A percentile compares a stretch with the other conserved stretches of the same genome.
phyloP scores from a whole-genome alignment of 1,139 yeast species.

The Yamadazyma dendronema region DNA sequence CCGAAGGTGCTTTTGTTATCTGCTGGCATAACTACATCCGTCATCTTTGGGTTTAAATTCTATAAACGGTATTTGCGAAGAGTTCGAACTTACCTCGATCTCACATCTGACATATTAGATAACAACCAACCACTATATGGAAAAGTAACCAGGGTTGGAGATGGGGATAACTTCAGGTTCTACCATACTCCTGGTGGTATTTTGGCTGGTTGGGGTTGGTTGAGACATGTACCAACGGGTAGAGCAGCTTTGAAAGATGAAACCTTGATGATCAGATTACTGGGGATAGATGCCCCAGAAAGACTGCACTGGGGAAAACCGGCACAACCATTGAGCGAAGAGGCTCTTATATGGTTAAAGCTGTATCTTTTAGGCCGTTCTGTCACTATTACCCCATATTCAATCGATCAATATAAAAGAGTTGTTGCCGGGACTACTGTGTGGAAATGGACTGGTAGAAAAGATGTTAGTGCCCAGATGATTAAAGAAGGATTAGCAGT shows the following conservation, averaged over 20 bases:
- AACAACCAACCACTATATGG: conserved; percentile 55
- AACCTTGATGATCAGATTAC: conserved; percentile 67
- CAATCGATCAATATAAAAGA: conserved; percentile 85
- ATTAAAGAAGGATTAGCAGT: conserved; percentile 77
- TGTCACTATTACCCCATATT: conserved; percentile 73
- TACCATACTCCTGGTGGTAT: conserved; percentile 94
- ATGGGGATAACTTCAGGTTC: conserved; percentile 92
- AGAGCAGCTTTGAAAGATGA: conserved; percentile 52
- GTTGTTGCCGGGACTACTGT: conserved; percentile 80
- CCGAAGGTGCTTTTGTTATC: conserved; percentile 43
- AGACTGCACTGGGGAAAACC: conserved; percentile 93
- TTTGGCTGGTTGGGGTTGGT: conserved; percentile 92
- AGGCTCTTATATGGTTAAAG: conserved; percentile 77
- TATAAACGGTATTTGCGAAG: conserved; percentile 37
- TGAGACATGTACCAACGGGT: conserved; percentile 49
- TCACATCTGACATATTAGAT: conserved; percentile 39
- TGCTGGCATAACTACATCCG: conserved; percentile 34
- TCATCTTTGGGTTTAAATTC: conserved; percentile 30
- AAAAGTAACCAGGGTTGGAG: conserved; percentile 87
- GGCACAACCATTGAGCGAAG: conserved; percentile 85
- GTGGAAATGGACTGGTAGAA: conserved; percentile 70
- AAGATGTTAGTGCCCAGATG: conserved; percentile 88
- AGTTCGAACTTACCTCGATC: conserved; percentile 35
- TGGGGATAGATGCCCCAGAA: conserved; percentile 99
- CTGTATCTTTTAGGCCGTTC: conserved; percentile 59